Base-by-base conservation (phyloP, 2,329 filamentous ascomycete species). In the Botrytis tulipae region DNA sequence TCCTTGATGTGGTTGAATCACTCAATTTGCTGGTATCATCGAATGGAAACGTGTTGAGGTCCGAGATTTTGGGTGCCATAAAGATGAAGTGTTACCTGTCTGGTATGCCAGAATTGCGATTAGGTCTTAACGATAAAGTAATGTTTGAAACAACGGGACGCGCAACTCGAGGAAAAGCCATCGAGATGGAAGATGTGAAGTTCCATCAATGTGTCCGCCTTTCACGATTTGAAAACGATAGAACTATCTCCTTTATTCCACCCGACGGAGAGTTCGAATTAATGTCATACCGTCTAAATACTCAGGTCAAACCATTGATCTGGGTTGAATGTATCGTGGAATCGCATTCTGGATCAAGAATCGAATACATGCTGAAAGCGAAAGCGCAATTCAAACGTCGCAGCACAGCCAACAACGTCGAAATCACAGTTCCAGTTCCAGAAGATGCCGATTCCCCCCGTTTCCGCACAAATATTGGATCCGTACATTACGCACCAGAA, bases 81-180 rank as follows among this genome's bases (percentile, higher is more conserved):
- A 99, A 99, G 86, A 98, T 99, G 96, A 99, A 99, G 85, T 99
- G 96, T 84, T 99, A 99, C 82, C 87, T 99, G 25, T 97, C 94
- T 65, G 96, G 96, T 74, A 99, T 99, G 96, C 96, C 96, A 18
- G 96, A 99, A 84, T 84, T 99, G 80, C 92, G 96, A 42, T 84
- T 99, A 69, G 96, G 96, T 7, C 85, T 99, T 81, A 99, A 99
- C 85, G 96, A 99, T 86, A 99, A 99, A 85, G 96, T 94, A 83
- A 99, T 99, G 96, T 99, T 99, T 81, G 96, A 99, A 85, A 97
- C 94, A 6, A 99, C 96, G 0, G 96, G 96, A 42, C 89, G 96
- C 75, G 94, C 95, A 25, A 98, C 95, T 59, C 87, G 96, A 80
- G 96, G 96, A 75, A 99, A 99, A 84, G 93, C 96, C 16, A 96